Percentiles rank a stretch among this genome's conserved stretches.
phyloP scores from a whole-genome alignment of 116 monocot species.

The Trichopus zeylanicus region DNA sequence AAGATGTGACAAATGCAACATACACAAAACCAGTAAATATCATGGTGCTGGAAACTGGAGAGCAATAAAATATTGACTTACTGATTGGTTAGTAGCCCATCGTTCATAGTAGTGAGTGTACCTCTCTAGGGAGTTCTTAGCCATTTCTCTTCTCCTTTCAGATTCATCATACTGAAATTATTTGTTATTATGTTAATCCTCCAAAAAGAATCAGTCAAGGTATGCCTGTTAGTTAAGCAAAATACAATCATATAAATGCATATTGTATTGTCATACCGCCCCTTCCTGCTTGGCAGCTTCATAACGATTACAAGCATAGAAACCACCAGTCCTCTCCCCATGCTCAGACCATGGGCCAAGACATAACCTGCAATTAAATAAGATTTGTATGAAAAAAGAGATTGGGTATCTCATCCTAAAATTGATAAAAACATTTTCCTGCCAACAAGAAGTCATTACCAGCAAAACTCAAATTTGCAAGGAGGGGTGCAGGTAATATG shows the following conservation, averaged over 20 bases:
- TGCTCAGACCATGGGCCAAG: background rate
- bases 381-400: background rate
- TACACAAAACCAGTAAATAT: background rate
- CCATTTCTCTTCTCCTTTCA: conserved; percentile 98
- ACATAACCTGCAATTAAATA: conserved; percentile 1
- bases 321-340: conserved; percentile 6
- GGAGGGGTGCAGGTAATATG: conserved; percentile 57
- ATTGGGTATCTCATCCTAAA: no score
- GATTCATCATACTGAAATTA: conserved; percentile 90
- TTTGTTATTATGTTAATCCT: background rate
- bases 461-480: conserved; percentile 67
- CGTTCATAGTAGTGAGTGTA: conserved; percentile 99
- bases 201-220: background rate
- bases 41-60: background rate
- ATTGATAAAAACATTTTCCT: no score
- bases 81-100: conserved; percentile 97
- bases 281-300: conserved; percentile 49
- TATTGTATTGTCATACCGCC: conserved; percentile 18
- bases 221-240: background rate
- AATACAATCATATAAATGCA: background rate
- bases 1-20: background rate
- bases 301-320: conserved; percentile 13
- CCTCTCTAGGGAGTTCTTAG: conserved; percentile 97
- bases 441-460: conserved; percentile 17
- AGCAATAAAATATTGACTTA: conserved; percentile 25